Percentiles rank a stretch among this genome's conserved stretches.
Evolutionary conservation across 2,329 filamentous ascomycete species (phyloP).

Genomic region (Sclerotinia glacialis): DNA sequence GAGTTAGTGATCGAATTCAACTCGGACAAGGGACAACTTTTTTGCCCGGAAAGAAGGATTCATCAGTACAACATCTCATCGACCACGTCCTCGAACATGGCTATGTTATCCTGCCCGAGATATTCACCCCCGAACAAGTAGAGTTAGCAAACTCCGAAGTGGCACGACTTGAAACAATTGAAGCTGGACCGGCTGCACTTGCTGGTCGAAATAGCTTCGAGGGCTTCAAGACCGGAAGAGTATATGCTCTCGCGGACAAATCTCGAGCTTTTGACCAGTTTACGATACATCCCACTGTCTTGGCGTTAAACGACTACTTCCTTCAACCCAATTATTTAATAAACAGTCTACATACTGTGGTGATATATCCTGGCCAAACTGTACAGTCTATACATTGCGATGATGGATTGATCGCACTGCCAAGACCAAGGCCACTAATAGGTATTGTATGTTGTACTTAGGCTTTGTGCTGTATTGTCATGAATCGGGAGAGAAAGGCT

Average conservation of each 20-base stretch:
- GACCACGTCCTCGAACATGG: conserved; percentile 40
- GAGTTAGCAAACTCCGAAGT: conserved; percentile 41
- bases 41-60: conserved; percentile 34
- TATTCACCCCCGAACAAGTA: conserved; percentile 39
- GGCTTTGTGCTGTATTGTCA: neutral
- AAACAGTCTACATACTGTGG: conserved; percentile 42
- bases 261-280: conserved; percentile 43
- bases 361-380: conserved; percentile 41
- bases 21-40: conserved; percentile 37
- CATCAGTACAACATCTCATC: conserved; percentile 36
- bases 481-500: conserved; percentile 1
- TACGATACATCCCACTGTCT: conserved; percentile 41
- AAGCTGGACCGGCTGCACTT: conserved; percentile 36
- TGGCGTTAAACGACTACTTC: conserved; percentile 44
- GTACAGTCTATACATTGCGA: conserved; percentile 42
- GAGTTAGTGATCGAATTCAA: conserved; percentile 28
- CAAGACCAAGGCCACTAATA: conserved; percentile 37
- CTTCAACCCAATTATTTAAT: conserved; percentile 42
- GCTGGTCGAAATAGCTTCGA: conserved; percentile 43
- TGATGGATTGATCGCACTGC: conserved; percentile 37
- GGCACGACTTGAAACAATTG: conserved; percentile 34
- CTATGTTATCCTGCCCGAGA: conserved; percentile 42
- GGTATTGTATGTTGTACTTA: conserved; percentile 29
- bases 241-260: conserved; percentile 44
- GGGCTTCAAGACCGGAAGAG: conserved; percentile 42